Evolutionary conservation across 805 yeast species (phyloP).

Genomic region (Metschnikowia shivogae): DNA sequence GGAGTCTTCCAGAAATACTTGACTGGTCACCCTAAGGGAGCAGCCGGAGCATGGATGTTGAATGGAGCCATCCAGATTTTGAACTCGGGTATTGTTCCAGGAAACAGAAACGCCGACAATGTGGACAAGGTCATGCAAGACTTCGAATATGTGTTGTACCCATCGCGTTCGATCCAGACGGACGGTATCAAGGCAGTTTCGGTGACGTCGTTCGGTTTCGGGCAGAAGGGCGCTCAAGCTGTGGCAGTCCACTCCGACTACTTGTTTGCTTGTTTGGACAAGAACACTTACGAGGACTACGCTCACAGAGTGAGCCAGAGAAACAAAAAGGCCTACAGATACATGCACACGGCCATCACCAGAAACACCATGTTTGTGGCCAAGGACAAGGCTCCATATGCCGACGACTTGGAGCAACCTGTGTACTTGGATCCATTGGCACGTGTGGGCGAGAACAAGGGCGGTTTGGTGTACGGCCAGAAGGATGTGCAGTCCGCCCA

Average conservation of each 20-base stretch:
- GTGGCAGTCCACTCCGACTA: constrained; percentile 89
- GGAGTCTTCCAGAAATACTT: constrained; percentile 99
- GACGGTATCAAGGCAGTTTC: constrained; percentile 98
- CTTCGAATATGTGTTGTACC: constrained; percentile 86
- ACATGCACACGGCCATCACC: constrained; percentile 92
- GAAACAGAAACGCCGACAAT: constrained; percentile 98
- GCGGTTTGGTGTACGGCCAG: constrained; percentile 44
- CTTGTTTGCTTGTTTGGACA: constrained; percentile 77
- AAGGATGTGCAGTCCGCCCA: constrained; percentile 47
- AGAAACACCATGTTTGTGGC: constrained; percentile 88
- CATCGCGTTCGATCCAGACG: constrained; percentile 88
- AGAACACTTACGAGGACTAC: constrained; percentile 67
- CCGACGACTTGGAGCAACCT: constrained; percentile 78
- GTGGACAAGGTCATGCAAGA: constrained; percentile 79
- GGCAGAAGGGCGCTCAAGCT: constrained; percentile 99
- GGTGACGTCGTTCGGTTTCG: constrained; percentile 96
- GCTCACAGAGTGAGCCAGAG: constrained; percentile 67
- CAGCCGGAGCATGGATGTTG: constrained; percentile 99
- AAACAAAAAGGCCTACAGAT: constrained; percentile 86
- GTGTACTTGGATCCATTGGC: constrained; percentile 97
- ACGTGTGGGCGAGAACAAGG: constrained; percentile 50
- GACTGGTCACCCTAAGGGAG: constrained; percentile 99
- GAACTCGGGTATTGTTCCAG: constrained; percentile 92
- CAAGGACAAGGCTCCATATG: constrained; percentile 90
- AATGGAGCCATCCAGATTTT: constrained; percentile 95